A percentile compares a stretch with the other conserved stretches of the same genome.
Conservation (phyloP, 2,329 filamentous ascomycete genomes). For the Xylariaceae sp. region DNA sequence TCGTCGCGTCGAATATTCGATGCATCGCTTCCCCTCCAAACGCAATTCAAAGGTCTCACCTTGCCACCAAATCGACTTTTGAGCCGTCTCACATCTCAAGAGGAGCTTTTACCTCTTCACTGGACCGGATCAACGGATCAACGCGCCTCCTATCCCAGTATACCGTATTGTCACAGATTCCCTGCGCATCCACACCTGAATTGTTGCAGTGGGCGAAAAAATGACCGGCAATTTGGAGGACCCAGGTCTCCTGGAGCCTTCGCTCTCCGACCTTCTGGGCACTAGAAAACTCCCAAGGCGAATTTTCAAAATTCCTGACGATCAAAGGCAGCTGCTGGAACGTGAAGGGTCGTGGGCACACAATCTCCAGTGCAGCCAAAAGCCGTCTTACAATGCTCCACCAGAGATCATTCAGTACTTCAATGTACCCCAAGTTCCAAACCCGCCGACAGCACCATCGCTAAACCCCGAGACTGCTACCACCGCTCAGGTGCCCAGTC, state of each 20-base stretch:
- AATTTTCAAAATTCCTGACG: constrained; percentile 36
- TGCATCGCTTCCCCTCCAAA: background rate
- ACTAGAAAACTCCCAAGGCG: constrained; percentile 29
- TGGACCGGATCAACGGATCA: too few species aligned
- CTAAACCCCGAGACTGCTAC: too few species aligned
- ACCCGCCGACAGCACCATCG: too few species aligned
- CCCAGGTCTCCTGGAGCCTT: constrained; percentile 7
- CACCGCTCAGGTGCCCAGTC: constrained; percentile 3
- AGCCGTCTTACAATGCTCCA: constrained; percentile 27
- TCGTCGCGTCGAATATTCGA: background rate
- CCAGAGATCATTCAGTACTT: constrained; percentile 23
- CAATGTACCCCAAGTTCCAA: too few species aligned
- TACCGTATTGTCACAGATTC: background rate
- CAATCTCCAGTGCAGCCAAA: constrained; percentile 10
- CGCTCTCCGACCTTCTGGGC: constrained; percentile 18
- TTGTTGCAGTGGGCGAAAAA: background rate
- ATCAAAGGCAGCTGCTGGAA: constrained; percentile 43
- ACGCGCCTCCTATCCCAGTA: background rate
- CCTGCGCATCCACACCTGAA: background rate
- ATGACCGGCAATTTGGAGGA: background rate
- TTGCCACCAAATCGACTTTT: too few species aligned
- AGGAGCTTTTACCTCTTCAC: too few species aligned
- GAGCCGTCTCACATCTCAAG: too few species aligned
- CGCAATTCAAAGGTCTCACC: too few species aligned
- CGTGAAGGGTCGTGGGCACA: constrained; percentile 31